A percentile compares a stretch with the other conserved stretches of the same genome.
These are phyloP conservation scores for Dothidotthia symphoricarpi DNA, from an alignment of 2,329 filamentous ascomycete species.

Conservation along the genomic window DNA sequence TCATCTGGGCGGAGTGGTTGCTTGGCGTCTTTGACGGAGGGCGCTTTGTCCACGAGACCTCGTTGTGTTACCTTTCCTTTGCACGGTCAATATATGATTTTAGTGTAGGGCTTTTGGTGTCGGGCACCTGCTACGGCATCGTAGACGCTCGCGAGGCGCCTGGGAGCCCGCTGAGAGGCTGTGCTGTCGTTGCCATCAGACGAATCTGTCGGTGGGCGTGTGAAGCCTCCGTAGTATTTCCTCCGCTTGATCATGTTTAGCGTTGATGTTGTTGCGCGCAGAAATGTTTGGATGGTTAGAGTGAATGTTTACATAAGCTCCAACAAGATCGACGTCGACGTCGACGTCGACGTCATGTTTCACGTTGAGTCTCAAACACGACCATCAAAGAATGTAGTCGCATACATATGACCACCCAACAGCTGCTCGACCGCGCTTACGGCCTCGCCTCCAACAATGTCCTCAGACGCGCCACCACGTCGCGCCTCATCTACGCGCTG, in stretches of 20 bases:
- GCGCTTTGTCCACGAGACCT: conserved; percentile 48
- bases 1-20: conserved; percentile 63
- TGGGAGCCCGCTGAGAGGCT: conserved; percentile 9
- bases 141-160: conserved; percentile 59
- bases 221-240: conserved; percentile 1
- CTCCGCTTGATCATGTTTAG: conserved; percentile 10
- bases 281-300: conserved; percentile 4
- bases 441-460: conserved; percentile 61
- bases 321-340: conserved; percentile 6
- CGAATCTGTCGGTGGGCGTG: conserved; percentile 11
- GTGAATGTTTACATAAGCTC: conserved; percentile 11
- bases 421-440: conserved; percentile 72
- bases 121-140: conserved; percentile 70
- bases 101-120: no score
- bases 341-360: conserved; percentile 15
- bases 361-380: conserved; percentile 1
- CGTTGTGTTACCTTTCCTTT: conserved; percentile 16
- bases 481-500: conserved; percentile 67
- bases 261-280: conserved; percentile 2
- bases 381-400: conserved; percentile 37
- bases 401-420: conserved; percentile 48
- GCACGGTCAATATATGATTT: conserved; percentile 7
- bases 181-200: conserved; percentile 12
- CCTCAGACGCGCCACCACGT: conserved; percentile 65
- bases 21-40: conserved; percentile 31